Conservation (phyloP, 2,329 filamentous ascomycete species). For the Phaeosphaeria sp. region DNA sequence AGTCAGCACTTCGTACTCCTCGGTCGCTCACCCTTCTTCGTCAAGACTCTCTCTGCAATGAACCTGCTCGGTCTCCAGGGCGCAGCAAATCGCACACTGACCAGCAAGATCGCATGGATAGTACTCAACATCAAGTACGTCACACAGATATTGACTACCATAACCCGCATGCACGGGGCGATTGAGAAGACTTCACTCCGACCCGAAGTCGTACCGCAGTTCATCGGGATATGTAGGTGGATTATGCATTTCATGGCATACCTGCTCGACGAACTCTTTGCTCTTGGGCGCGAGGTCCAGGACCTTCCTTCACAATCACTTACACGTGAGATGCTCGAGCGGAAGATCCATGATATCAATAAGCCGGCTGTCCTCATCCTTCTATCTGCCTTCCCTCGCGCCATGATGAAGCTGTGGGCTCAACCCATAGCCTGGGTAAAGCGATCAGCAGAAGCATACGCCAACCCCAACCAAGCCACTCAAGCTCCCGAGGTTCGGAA, state of each 20-base stretch:
- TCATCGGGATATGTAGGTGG: slow-evolving; percentile 79
- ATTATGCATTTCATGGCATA: slow-evolving; percentile 69
- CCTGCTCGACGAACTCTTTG: slow-evolving; percentile 60
- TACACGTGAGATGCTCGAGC: slow-evolving; percentile 35
- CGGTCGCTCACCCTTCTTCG: slow-evolving; percentile 69
- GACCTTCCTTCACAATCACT: slow-evolving; percentile 45
- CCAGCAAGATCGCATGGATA: slow-evolving; percentile 77
- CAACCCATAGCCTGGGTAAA: slow-evolving; percentile 41
- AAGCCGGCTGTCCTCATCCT: slow-evolving; percentile 42
- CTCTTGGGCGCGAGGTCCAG: slow-evolving; percentile 30
- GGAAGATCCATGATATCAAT: slow-evolving; percentile 40
- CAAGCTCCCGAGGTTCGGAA: slow-evolving; percentile 54
- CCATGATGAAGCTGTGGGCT: slow-evolving; percentile 47
- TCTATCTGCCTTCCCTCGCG: slow-evolving; percentile 44
- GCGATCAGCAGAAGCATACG: slow-evolving; percentile 31
- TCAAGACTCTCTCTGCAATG: slow-evolving; percentile 79
- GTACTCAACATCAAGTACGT: slow-evolving; percentile 77
- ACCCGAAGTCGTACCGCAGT: slow-evolving; percentile 44
- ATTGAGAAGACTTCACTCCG: slow-evolving; percentile 52
- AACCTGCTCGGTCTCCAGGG: slow-evolving; percentile 70
- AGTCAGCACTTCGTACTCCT: slow-evolving; percentile 45
- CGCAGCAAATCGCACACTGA: slow-evolving; percentile 61
- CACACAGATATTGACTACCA: slow-evolving; percentile 68
- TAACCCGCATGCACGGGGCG: slow-evolving; percentile 54
- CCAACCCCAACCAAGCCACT: slow-evolving; percentile 47